Evolutionary conservation across 176 grass and related monocot genomes (phyloP), one percentile per base, ranked within the genome.

Genomic region (Cymbopogon citratus): DNA sequence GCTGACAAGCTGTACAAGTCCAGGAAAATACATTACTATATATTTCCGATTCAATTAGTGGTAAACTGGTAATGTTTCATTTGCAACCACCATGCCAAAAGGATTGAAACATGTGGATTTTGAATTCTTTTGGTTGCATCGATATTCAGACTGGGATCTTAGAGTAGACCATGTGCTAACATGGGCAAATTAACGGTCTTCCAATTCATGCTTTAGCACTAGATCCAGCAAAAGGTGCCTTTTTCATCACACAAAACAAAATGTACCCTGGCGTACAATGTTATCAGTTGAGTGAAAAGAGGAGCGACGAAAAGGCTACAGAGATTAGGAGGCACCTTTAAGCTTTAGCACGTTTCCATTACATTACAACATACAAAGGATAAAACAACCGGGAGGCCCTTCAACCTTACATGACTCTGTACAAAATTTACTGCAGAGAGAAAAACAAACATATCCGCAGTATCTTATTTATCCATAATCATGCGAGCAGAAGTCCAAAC

Each of bases 381-480:
- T 38, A 25, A 23, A 83, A 39, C 3, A 77, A 63, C 44, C 1
- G 3, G 5, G 26, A 28, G 62, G 0, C 16, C 18, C 56, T 76
- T 66, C 45, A 26, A 61, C 16, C 57, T 59, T 78, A 82, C 83
- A 82, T 39, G 45, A 89, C 12, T n/a, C 35, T 90, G 64, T 85
- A 86, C 74, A 90, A 74, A 68, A 74, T 21, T 73, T 82, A 7
- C 59, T 15, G 31, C 8, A 31, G 60, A 61, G 60, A 3, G 29
- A 61, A 62, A 62, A 74, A 69, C 78, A 86, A 72, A 83, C 84
- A 86, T 69, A 83, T 86, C 74, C 16, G 80, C 84, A 79, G 68
- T 18, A 14, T 51, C 35, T 79, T 83, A 69, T 24, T 81, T 57
- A 59, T 86, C 15, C 26, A 10, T 46, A 68, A 65, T 35, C 71